Evolutionary conservation across 2,329 filamentous ascomycete species (phyloP).

Genomic region (Phaeosphaeria sp.): DNA sequence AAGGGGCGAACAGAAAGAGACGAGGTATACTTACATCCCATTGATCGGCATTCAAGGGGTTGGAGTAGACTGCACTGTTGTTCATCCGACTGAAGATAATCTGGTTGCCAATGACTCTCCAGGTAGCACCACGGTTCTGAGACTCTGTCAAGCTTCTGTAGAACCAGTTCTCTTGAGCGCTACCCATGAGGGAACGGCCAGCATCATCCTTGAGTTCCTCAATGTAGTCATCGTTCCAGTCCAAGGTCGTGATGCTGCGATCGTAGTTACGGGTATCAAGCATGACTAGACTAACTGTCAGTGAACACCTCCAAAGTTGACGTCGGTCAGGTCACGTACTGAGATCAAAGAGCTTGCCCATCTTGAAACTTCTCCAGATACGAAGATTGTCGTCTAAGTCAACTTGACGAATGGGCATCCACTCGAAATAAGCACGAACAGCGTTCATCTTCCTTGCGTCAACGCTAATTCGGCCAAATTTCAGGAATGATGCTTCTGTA

Average conservation of each 20-base stretch:
- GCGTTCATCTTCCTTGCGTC: slow-evolving; percentile 56
- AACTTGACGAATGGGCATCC: slow-evolving; percentile 54
- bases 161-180: slow-evolving; percentile 72
- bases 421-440: slow-evolving; percentile 54
- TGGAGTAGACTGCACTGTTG: slow-evolving; percentile 23
- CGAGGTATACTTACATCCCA: slow-evolving; percentile 56
- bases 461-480: slow-evolving; percentile 48
- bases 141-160: slow-evolving; percentile 58
- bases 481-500: slow-evolving; percentile 51
- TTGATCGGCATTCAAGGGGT: slow-evolving; percentile 58
- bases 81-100: slow-evolving; percentile 51
- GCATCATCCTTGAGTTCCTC: slow-evolving; percentile 68
- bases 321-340: not conserved
- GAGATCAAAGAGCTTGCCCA: slow-evolving; percentile 50
- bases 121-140: slow-evolving; percentile 65
- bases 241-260: slow-evolving; percentile 34
- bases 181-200: slow-evolving; percentile 71
- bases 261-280: slow-evolving; percentile 52
- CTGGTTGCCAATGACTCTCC: slow-evolving; percentile 74
- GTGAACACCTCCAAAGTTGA: not conserved
- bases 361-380: slow-evolving; percentile 50
- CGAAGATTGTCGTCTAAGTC: slow-evolving; percentile 54
- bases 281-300: slow-evolving; percentile 35
- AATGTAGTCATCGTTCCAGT: slow-evolving; percentile 65
- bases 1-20: not conserved